Conservation (phyloP, 1,139 yeast species). For the Diutina siamensis region DNA sequence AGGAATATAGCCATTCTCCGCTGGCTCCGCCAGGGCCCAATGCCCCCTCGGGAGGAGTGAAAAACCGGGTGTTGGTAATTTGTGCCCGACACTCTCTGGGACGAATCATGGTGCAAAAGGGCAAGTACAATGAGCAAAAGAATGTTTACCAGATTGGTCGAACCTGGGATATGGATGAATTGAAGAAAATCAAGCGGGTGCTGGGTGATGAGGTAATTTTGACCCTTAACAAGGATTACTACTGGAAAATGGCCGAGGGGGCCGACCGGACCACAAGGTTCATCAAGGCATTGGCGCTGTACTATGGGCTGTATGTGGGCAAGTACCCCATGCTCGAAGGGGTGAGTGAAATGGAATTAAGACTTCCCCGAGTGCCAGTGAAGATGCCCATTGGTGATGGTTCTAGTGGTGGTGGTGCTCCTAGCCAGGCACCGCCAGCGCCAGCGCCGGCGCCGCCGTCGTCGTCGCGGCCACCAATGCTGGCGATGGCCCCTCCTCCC, state of each 20-base stretch:
- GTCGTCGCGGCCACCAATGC: not conserved
- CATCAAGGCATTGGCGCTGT: conserved; percentile 47
- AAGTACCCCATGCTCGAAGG: conserved; percentile 48
- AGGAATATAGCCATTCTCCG: conserved; percentile 29
- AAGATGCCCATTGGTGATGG: conserved; percentile 3
- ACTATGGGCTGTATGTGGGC: conserved; percentile 58
- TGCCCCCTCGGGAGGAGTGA: conserved; percentile 24
- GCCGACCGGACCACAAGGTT: conserved; percentile 50
- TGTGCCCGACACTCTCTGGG: conserved; percentile 37
- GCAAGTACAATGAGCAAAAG: conserved; percentile 63
- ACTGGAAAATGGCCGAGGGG: conserved; percentile 70
- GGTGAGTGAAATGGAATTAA: conserved; percentile 23
- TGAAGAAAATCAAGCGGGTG: conserved; percentile 42
- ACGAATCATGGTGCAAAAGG: conserved; percentile 70
- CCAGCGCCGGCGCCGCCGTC: not conserved
- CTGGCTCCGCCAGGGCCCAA: conserved; percentile 29
- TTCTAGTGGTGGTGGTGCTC: not conserved
- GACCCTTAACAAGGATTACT: conserved; percentile 66
- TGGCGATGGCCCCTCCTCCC: not conserved
- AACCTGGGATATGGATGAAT: conserved; percentile 80
- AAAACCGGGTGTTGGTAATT: conserved; percentile 28
- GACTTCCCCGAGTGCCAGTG: conserved; percentile 15
- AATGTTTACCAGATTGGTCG: conserved; percentile 79
- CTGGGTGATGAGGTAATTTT: conserved; percentile 49
- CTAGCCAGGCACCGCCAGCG: not conserved